A percentile compares a stretch with the other conserved stretches of the same genome.
phyloP scores from a whole-genome alignment of 2,329 filamentous ascomycete genomes.

The Sporothrix phasma region DNA sequence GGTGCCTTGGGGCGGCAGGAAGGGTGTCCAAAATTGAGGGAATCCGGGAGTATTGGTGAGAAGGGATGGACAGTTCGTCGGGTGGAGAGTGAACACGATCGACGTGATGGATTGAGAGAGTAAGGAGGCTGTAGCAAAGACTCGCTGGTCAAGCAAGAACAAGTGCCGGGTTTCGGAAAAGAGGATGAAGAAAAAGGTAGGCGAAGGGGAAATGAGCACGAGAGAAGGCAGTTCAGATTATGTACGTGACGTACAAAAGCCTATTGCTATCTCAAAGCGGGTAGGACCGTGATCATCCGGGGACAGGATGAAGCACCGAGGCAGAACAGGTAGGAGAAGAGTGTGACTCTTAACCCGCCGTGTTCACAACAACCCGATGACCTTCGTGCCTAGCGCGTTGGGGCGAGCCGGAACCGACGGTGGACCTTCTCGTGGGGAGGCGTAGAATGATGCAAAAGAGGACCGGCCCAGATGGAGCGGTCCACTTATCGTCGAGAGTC shows the following conservation, averaged over 20 bases:
- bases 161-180: neutral
- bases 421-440: conserved; percentile 8
- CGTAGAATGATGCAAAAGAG: conserved; percentile 9
- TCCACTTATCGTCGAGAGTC: conserved; percentile 13
- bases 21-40: neutral
- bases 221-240: conserved; percentile 5
- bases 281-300: conserved; percentile 33
- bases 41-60: neutral
- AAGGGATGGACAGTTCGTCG: neutral
- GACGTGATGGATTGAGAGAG: conserved; percentile 7
- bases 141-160: neutral
- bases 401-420: conserved; percentile 5
- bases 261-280: conserved; percentile 11
- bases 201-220: neutral
- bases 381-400: conserved; percentile 10
- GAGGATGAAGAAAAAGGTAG: neutral
- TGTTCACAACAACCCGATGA: conserved; percentile 22
- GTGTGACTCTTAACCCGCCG: conserved; percentile 37
- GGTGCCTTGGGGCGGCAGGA: neutral
- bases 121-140: neutral
- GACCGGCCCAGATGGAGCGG: neutral
- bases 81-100: conserved; percentile 11
- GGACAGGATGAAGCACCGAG: conserved; percentile 26
- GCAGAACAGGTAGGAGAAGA: conserved; percentile 35
- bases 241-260: conserved; percentile 26